phyloP scores from a whole-genome alignment of 352 stramenopile species.

The Phytophthora pluvialis region DNA sequence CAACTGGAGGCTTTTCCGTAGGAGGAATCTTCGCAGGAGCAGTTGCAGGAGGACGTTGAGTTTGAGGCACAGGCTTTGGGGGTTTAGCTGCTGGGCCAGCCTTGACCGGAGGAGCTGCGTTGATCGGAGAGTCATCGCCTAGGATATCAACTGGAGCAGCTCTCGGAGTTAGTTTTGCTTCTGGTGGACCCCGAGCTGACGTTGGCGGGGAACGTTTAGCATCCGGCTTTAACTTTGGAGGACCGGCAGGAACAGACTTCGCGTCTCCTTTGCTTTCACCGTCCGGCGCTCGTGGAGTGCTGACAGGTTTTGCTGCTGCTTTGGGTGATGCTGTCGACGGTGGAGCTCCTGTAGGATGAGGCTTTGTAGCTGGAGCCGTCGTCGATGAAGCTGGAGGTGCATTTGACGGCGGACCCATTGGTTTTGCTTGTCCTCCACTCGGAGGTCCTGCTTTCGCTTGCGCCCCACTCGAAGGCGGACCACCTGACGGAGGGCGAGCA shows the following conservation, averaged over 20 bases:
- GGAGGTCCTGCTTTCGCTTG: conserved; percentile 47
- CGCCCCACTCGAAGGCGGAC: conserved; percentile 37
- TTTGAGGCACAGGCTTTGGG: conserved; percentile 21
- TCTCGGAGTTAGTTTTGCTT: conserved; percentile 41
- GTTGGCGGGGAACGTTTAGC: conserved; percentile 37
- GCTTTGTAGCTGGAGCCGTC: conserved; percentile 27
- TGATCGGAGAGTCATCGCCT: conserved; percentile 31
- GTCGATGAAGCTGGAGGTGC: conserved; percentile 2
- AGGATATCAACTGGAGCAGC: conserved; percentile 52
- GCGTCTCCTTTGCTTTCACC: conserved; percentile 29
- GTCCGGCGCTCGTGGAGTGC: conserved; percentile 16
- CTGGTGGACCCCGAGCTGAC: conserved; percentile 22
- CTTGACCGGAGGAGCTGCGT: conserved; percentile 6
- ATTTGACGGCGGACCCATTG: conserved; percentile 25
- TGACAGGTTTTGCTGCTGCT: conserved; percentile 23
- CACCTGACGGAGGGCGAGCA: conserved; percentile 48
- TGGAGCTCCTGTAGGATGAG: conserved; percentile 22
- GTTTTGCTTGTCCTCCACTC: conserved; percentile 30
- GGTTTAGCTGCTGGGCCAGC: conserved; percentile 25
- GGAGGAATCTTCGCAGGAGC: conserved; percentile 20
- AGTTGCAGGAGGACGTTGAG: conserved; percentile 15
- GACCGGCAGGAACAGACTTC: conserved; percentile 9
- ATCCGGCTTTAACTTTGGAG: conserved; percentile 32
- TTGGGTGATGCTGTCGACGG: conserved; percentile 26
- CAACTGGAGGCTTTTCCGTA: conserved; percentile 29